These are phyloP conservation scores for Aspergillus niger DNA, from an alignment of 2,329 filamentous ascomycete genomes.

Conservation along the genomic window DNA sequence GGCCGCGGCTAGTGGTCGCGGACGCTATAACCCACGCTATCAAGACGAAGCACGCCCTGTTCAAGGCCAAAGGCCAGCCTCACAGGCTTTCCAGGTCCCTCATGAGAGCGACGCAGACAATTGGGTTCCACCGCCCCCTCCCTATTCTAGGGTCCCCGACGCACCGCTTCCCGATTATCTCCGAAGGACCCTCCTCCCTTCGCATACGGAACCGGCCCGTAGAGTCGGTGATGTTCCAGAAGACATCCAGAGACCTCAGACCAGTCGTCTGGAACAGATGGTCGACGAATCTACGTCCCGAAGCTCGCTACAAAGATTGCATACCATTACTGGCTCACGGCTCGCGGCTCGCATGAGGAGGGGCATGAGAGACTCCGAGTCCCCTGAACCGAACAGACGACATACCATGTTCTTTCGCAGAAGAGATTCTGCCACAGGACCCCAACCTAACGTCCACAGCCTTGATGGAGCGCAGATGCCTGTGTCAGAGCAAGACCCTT, in stretches of 20 bases:
- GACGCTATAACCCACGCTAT: constrained; percentile 61
- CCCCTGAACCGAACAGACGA: constrained; percentile 14
- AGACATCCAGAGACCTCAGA: constrained; percentile 27
- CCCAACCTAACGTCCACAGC: constrained; percentile 3
- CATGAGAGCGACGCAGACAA: constrained; percentile 87
- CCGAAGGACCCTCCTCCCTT: constrained; percentile 36
- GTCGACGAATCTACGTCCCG: constrained; percentile 25
- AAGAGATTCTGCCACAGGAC: constrained; percentile 11
- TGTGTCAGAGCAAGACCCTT: not conserved
- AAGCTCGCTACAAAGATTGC: constrained; percentile 31
- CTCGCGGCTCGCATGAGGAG: constrained; percentile 22
- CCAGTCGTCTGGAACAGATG: constrained; percentile 28
- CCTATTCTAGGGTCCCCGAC: constrained; percentile 56
- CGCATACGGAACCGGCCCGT: constrained; percentile 21
- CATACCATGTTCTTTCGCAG: constrained; percentile 18
- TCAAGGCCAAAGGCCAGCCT: constrained; percentile 32
- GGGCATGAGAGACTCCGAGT: constrained; percentile 21
- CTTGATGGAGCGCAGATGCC: constrained; percentile 2
- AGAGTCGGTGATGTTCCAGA: constrained; percentile 14
- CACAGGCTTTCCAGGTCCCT: constrained; percentile 60
- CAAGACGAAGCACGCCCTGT: constrained; percentile 42
- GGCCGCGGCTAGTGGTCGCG: constrained; percentile 72
- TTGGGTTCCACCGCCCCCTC: constrained; percentile 83
- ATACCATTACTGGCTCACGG: constrained; percentile 27
- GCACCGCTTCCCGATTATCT: constrained; percentile 42